phyloP scores from a whole-genome alignment of 202 grass and related monocot species.

The Saccharum hybrid region DNA sequence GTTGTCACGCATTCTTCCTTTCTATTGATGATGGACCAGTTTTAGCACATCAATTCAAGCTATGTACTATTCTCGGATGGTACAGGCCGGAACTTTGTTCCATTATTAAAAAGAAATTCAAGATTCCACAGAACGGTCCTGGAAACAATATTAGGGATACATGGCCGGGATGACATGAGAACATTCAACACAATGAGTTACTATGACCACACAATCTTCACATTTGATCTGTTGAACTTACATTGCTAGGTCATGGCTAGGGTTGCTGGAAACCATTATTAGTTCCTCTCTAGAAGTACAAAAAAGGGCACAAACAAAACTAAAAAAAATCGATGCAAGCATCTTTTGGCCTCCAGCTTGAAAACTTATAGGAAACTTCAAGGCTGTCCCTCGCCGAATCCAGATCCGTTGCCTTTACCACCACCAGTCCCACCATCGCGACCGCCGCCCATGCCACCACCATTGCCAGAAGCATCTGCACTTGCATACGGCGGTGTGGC shows the following conservation, averaged over 20 bases:
- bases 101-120: not conserved
- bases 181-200: not conserved
- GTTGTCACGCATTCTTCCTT: not conserved
- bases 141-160: not conserved
- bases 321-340: not conserved
- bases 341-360: not conserved
- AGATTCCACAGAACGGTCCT: not conserved
- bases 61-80: no score
- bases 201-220: not conserved
- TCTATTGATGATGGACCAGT: not conserved
- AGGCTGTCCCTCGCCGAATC: not conserved
- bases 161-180: not conserved
- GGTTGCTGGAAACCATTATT: constrained; percentile 22
- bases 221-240: not conserved
- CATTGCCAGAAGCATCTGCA: constrained; percentile 38
- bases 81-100: no score
- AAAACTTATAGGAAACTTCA: not conserved
- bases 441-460: constrained; percentile 27
- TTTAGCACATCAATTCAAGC: not conserved
- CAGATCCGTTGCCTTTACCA: constrained; percentile 24
- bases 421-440: constrained; percentile 37
- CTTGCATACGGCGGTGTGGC: not conserved
- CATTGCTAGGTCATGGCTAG: not conserved
- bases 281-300: not conserved
- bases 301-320: not conserved